phyloP scores from a whole-genome alignment of 768 basidiomycete species.

The Lactifluus rugatus region DNA sequence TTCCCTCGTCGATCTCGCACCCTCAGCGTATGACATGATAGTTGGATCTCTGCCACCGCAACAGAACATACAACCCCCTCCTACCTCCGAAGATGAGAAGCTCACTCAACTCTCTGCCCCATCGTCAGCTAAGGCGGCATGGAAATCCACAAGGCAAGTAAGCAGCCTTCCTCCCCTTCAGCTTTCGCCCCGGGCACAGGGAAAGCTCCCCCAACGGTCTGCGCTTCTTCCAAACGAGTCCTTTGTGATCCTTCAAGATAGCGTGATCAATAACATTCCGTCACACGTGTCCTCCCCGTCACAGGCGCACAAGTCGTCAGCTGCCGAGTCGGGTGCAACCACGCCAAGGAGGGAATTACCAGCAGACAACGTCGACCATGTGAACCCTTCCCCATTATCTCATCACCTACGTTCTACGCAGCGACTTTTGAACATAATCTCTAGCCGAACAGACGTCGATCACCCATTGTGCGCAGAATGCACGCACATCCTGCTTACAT shows the following conservation, averaged over 20 bases:
- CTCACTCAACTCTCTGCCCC: slow-evolving; percentile 39
- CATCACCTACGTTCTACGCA: slow-evolving; percentile 69
- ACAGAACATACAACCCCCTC: slow-evolving; percentile 32
- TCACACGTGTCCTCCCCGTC: slow-evolving; percentile 36
- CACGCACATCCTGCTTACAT: slow-evolving; percentile 67
- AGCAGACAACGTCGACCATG: slow-evolving; percentile 41
- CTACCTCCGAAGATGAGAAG: slow-evolving; percentile 36
- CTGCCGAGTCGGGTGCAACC: slow-evolving; percentile 31
- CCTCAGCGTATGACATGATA: slow-evolving; percentile 82
- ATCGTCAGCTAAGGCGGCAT: slow-evolving; percentile 47
- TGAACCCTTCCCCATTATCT: slow-evolving; percentile 63
- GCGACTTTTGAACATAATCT: slow-evolving; percentile 67
- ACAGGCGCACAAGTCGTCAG: slow-evolving; percentile 34
- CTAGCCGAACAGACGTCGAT: slow-evolving; percentile 70
- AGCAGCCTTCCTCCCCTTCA: slow-evolving; percentile 26
- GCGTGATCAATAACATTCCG: slow-evolving; percentile 63
- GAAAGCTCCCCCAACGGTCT: slow-evolving; percentile 49
- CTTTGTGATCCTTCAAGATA: slow-evolving; percentile 85
- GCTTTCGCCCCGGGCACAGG: slow-evolving; percentile 46
- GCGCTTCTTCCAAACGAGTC: slow-evolving; percentile 68
- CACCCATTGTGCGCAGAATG: slow-evolving; percentile 96
- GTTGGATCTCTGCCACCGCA: slow-evolving; percentile 56
- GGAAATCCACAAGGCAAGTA: slow-evolving; percentile 46
- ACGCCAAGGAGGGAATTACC: slow-evolving; percentile 27
- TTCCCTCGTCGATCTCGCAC: slow-evolving; percentile 81